Evolutionary conservation across 163 green algal genomes (phyloP).

Genomic region (Chlorella variabilis): DNA sequence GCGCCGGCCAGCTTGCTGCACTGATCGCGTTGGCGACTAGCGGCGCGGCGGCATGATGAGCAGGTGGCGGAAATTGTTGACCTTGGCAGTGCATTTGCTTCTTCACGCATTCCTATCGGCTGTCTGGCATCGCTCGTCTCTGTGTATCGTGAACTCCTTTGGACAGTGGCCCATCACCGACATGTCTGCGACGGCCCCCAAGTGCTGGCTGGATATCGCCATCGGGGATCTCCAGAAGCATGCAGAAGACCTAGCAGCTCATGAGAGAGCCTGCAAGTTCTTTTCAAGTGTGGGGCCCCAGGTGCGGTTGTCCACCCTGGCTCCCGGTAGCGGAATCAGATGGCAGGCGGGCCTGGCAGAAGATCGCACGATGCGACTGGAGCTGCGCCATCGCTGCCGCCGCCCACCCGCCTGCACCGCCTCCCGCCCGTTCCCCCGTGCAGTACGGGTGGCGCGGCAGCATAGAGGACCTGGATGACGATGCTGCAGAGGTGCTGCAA

Average conservation of each 20-base stretch:
- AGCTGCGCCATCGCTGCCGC: neutral
- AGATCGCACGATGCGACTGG: neutral
- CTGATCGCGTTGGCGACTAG: neutral
- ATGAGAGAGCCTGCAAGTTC: conserved; percentile 49
- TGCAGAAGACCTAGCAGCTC: conserved; percentile 25
- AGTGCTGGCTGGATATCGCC: conserved; percentile 67
- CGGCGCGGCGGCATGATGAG: too few relatives aligned
- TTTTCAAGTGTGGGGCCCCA: conserved; percentile 45
- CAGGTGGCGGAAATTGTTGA: too few relatives aligned
- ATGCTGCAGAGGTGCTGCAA: conserved; percentile 55
- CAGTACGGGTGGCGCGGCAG: conserved; percentile 62
- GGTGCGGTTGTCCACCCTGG: conserved; percentile 9
- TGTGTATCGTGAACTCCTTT: too few relatives aligned
- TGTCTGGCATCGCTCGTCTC: too few relatives aligned
- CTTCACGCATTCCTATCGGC: too few relatives aligned
- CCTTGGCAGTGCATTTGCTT: too few relatives aligned
- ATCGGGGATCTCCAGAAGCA: conserved; percentile 64
- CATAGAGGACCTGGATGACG: conserved; percentile 56
- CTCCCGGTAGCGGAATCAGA: too few relatives aligned
- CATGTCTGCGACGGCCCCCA: too few relatives aligned
- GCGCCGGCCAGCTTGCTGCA: neutral
- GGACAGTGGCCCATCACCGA: too few relatives aligned
- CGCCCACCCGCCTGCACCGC: too few relatives aligned
- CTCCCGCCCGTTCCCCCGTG: neutral
- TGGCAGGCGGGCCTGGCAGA: too few relatives aligned